Base-by-base conservation (phyloP, 2,329 filamentous ascomycete species). In the Xylaria hypoxylon region DNA sequence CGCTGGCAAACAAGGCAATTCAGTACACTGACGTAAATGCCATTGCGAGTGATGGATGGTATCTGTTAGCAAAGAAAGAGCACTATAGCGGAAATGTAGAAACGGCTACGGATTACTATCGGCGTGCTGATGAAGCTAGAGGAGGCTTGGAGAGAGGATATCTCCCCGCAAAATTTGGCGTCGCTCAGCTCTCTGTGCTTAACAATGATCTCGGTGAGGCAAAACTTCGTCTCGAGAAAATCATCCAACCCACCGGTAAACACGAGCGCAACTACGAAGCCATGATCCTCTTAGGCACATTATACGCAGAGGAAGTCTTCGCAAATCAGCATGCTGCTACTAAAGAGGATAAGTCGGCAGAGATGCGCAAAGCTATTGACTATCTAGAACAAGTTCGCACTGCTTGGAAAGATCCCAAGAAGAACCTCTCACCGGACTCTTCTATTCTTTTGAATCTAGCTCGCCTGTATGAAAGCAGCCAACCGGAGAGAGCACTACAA, bases 21-120 rank as follows among this genome's bases (percentile, higher is more conserved):
- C 93, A 97, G 75, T 91, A 93, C 74, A 98, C 96, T 2, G 96
- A 99, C 76, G 93, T 98, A 72, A 97, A 97, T 78, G 93, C 94
- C 3, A 93, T 98, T 78, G 95, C 95, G 26, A 97, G 95, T 80
- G 96, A 99, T 77, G 96, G 96, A 40, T 98, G 95, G 94, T 99
- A 97, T 79, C 82, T 98, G 8, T 87, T 98, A 45, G 96, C 94
- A 31, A 87, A 94, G 67, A 97, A 97, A 77, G 93, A 95, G 70
- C 96, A 99, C 77, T 93, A 93, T 71, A 87, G 89, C 64, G 91
- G 91, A 47, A 90, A 97, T 64, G 80, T 88, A 6, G 85, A 90
- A 22, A 90, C 89, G 63, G 95, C 96, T 1, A 88, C 87, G 22
- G 93, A 97, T 74, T 97, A 91, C 79, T 99, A 99, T 79, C 89